phyloP scores from a whole-genome alignment of 495 filamentous ascomycete genomes.

The Penicillium nucicola region DNA sequence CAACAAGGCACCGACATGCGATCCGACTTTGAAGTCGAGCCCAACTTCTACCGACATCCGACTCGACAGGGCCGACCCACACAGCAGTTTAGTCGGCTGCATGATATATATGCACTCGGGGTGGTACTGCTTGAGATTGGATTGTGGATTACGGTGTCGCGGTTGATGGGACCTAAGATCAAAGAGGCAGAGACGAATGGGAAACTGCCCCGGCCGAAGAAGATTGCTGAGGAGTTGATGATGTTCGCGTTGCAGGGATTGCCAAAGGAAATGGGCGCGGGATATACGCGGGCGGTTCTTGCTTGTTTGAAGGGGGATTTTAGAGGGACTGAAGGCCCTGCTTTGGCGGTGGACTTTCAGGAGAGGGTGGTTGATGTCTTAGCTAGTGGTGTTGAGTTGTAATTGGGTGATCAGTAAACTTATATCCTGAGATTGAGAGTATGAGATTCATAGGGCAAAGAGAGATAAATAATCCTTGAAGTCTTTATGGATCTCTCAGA shows the following conservation, averaged over 20 bases:
- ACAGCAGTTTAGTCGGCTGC: slow-evolving; percentile 21
- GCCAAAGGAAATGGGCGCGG: slow-evolving; percentile 16
- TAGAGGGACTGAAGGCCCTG: slow-evolving; percentile 7
- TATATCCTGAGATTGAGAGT: too few species aligned
- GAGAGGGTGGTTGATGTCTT: slow-evolving; percentile 16
- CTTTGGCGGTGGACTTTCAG: slow-evolving; percentile 15
- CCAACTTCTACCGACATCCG: slow-evolving; percentile 31
- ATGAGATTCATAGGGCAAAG: too few species aligned
- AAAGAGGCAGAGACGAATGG: slow-evolving; percentile 11
- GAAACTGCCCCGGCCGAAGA: slow-evolving; percentile 9
- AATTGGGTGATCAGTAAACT: too few species aligned
- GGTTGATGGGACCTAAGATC: slow-evolving; percentile 11
- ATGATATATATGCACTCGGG: slow-evolving; percentile 40
- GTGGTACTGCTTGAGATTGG: slow-evolving; percentile 39
- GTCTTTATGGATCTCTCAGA: too few species aligned
- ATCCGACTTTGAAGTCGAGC: slow-evolving; percentile 14
- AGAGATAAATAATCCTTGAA: too few species aligned
- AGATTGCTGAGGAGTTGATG: slow-evolving; percentile 8
- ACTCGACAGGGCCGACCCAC: slow-evolving; percentile 19
- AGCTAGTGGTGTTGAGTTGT: slow-evolving; percentile 6
- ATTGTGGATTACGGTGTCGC: slow-evolving; percentile 24
- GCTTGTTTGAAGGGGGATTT: slow-evolving; percentile 14
- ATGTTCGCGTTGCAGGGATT: slow-evolving; percentile 1
- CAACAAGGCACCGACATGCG: slow-evolving; percentile 14
- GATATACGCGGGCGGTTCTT: slow-evolving; percentile 13